Percentiles rank a stretch among this genome's conserved stretches.
Evolutionary conservation across 169 alveolate species (phyloP).

Genomic region (Cryptosporidium tyzzeri): DNA sequence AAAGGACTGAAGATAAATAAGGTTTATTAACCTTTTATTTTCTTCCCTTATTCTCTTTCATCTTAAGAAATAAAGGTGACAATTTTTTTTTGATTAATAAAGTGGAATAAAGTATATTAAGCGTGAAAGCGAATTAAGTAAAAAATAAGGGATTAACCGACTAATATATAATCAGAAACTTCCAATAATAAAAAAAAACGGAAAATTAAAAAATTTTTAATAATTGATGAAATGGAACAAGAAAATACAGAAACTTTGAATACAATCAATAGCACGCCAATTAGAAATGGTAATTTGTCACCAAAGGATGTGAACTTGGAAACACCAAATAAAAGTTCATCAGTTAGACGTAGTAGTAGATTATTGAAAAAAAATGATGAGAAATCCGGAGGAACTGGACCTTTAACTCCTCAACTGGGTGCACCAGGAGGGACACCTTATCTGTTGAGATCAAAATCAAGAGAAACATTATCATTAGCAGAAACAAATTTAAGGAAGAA

Average conservation of each 20-base stretch:
- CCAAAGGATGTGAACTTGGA: neutral
- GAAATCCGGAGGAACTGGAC: neutral
- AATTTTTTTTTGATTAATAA: too few species aligned
- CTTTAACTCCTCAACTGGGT: conserved; percentile 41
- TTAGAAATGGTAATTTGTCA: neutral
- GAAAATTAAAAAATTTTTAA: neutral
- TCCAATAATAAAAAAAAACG: neutral
- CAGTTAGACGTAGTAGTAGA: conserved; percentile 23
- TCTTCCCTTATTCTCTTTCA: neutral
- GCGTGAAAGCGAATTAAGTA: neutral
- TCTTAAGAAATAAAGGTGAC: neutral
- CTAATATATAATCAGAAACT: neutral
- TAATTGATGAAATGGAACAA: conserved; percentile 46
- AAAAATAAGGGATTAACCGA: neutral
- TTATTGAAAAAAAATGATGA: conserved; percentile 1
- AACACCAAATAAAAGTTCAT: conserved; percentile 34
- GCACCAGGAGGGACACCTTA: conserved; percentile 75
- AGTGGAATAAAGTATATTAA: neutral
- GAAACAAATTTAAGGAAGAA: neutral
- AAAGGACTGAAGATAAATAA: too few species aligned
- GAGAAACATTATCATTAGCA: conserved; percentile 7
- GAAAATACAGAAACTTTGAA: conserved; percentile 49
- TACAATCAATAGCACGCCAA: conserved; percentile 13
- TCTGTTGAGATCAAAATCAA: conserved; percentile 51
- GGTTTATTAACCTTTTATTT: too few species aligned